These are phyloP conservation scores for Rhododendron molle DNA, from an alignment of 148 eudicot genomes.

Conservation along the genomic window DNA sequence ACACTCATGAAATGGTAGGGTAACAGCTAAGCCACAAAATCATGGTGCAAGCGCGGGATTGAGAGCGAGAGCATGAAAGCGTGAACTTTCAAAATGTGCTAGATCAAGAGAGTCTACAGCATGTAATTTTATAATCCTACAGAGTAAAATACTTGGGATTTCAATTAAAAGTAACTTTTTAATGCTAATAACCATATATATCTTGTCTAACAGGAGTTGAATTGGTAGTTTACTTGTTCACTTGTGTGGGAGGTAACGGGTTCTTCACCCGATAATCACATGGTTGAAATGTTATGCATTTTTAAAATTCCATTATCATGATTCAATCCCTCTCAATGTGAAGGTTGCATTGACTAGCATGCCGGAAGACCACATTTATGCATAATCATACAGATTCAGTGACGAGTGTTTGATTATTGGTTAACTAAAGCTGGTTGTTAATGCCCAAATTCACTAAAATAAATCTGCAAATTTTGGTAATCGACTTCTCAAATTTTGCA, in stretches of 20 bases:
- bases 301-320: background rate
- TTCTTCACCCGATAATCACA: background rate
- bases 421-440: background rate
- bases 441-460: background rate
- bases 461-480: background rate
- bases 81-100: no score
- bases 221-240: background rate
- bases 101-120: background rate
- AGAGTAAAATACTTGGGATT: background rate
- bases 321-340: background rate
- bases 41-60: background rate
- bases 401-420: background rate
- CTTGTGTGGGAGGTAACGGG: background rate
- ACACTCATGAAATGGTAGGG: background rate
- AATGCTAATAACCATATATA: background rate
- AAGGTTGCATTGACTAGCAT: background rate
- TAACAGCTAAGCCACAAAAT: background rate
- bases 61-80: no score
- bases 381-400: background rate
- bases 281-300: background rate
- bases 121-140: background rate
- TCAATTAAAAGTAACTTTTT: background rate
- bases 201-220: background rate
- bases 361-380: background rate
- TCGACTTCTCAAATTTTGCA: no score